Evolutionary conservation across 2,329 filamentous ascomycete species (phyloP), one percentile per base, ranked within the genome.

Genomic region (Neopestalotiopsis clavispora): DNA sequence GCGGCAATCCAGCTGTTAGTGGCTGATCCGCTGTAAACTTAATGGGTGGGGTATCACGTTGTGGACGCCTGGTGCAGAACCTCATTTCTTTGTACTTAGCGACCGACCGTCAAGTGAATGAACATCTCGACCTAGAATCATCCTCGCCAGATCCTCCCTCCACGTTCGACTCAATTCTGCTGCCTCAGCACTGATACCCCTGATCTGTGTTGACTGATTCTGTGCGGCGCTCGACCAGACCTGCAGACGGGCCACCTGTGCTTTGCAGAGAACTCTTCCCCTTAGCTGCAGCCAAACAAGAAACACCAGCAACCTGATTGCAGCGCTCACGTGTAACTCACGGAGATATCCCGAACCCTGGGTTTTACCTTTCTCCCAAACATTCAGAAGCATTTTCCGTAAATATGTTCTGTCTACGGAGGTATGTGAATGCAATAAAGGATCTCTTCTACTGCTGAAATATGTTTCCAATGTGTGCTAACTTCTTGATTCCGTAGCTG

Each of bases 351-450:
- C 45, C 45, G 45, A 52, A 52, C 45, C 45, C 45, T 52, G 45
- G 45, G 45, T n/a, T 23, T 17, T 17, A n/a, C 20, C 17, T 52
- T 52, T n/a, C n/a, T n/a, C 45, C 17, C 17, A n/a, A 52, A 7
- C 17, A 45, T 23, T 20, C 38, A 13, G 12, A 63, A 32, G 10
- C 10, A 23, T 17, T 30, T 67, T 66, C 69, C 69, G 59, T 20
- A 10, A 78, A 71, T 69, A 90, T 90, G 89, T 91, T 91, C 74
- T 91, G 89, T 76, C 80, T 91, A 65, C 81, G 88, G 77, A 90
- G 88, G 88, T 89, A 79, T 67, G 74, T 71, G 14, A 34, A 14
- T 28, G 23, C 23, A 56, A 23, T 23, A 3, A 14, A 56, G 14
- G 20, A 4, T 28, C 4, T 28, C 30, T 14, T 14, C 13, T 34